phyloP scores from a whole-genome alignment of 2,329 filamentous ascomycete species.

The Capronia coronata region DNA sequence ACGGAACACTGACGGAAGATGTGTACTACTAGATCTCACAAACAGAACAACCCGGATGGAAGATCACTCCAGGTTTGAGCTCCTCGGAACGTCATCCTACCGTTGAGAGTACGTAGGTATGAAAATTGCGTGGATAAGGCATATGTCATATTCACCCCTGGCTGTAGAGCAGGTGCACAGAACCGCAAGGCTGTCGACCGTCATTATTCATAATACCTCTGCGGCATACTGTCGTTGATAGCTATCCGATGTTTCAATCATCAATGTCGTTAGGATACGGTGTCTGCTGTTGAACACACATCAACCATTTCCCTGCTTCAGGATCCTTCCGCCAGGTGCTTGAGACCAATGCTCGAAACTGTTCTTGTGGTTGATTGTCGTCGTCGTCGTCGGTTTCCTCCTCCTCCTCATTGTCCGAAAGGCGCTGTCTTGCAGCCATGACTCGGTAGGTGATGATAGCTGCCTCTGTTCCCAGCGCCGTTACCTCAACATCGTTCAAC shows the following conservation, averaged over 20 bases:
- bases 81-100: no score
- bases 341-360: constrained; percentile 26
- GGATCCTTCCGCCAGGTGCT: constrained; percentile 26
- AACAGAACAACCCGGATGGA: background rate
- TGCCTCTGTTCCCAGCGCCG: constrained; percentile 21
- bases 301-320: constrained; percentile 23
- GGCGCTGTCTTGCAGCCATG: constrained; percentile 21
- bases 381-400: constrained; percentile 18
- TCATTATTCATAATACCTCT: no score
- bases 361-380: constrained; percentile 17
- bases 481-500: constrained; percentile 24
- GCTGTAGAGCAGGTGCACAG: no score
- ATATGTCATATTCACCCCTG: no score
- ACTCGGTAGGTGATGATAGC: constrained; percentile 27
- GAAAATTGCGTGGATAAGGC: no score
- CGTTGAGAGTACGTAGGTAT: no score
- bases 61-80: no score
- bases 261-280: constrained; percentile 22
- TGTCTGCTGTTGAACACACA: constrained; percentile 28
- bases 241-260: constrained; percentile 2
- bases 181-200: background rate
- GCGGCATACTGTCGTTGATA: no score
- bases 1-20: background rate
- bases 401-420: constrained; percentile 15
- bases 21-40: background rate